phyloP scores from a whole-genome alignment of 306 rosid species.

The Prunus salicina region DNA sequence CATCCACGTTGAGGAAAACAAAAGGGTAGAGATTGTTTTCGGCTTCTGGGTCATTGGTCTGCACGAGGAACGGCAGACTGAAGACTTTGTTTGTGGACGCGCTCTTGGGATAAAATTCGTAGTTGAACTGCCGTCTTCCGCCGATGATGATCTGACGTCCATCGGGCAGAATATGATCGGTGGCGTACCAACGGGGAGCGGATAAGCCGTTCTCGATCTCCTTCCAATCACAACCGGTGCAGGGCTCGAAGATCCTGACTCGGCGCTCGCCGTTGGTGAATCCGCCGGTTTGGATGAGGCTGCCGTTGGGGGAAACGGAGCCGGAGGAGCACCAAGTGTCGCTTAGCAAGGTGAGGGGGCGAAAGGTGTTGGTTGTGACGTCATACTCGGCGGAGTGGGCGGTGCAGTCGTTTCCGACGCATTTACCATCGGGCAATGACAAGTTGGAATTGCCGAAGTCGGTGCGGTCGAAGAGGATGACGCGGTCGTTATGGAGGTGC shows the following conservation, averaged over 20 bases:
- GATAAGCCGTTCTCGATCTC: conserved; percentile 26
- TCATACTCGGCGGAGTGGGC: conserved; percentile 78
- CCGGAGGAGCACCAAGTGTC: conserved; percentile 90
- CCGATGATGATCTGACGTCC: conserved; percentile 61
- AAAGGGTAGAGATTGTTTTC: conserved; percentile 73
- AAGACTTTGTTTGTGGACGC: not conserved
- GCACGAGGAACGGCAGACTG: conserved; percentile 31
- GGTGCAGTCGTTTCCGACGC: conserved; percentile 65
- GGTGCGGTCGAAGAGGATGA: conserved; percentile 70
- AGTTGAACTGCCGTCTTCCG: conserved; percentile 47
- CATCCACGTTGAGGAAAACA: conserved; percentile 57
- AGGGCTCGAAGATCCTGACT: conserved; percentile 38
- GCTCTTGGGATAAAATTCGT: conserved; percentile 55
- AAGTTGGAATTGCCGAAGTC: conserved; percentile 69
- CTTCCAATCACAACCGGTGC: conserved; percentile 44
- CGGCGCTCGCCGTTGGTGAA: conserved; percentile 43
- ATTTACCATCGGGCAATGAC: conserved; percentile 40
- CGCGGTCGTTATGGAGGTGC: conserved; percentile 54
- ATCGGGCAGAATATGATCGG: conserved; percentile 55
- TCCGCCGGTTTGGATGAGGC: conserved; percentile 70
- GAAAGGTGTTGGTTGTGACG: conserved; percentile 48
- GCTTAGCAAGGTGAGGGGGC: conserved; percentile 51
- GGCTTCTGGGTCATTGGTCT: conserved; percentile 31
- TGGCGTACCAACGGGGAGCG: conserved; percentile 53
- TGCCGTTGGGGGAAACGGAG: conserved; percentile 36